A percentile compares a stretch with the other conserved stretches of the same genome.
Conservation (phyloP, 2,329 filamentous ascomycete genomes). For the Uncinocarpus reesii region DNA sequence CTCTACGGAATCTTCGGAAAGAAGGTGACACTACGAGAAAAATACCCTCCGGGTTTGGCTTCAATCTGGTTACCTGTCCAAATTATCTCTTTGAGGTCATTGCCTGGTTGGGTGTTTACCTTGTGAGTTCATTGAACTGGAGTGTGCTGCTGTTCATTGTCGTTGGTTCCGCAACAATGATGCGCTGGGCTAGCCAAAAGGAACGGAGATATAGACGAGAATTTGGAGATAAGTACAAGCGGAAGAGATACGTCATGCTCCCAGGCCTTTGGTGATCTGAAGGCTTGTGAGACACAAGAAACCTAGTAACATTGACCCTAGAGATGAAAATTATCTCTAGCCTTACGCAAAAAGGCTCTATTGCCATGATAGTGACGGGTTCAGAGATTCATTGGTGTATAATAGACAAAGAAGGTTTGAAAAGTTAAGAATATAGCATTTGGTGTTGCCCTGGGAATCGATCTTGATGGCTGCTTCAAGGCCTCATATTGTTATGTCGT, state of each 20-base stretch:
- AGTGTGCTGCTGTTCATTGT: slow-evolving; percentile 65
- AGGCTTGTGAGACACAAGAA: background rate
- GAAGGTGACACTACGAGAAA: slow-evolving; percentile 74
- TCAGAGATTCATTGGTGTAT: too few species aligned
- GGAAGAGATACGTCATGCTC: slow-evolving; percentile 76
- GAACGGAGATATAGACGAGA: slow-evolving; percentile 81
- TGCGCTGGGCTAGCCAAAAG: slow-evolving; percentile 79
- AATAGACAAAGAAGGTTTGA: too few species aligned
- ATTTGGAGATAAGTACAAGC: slow-evolving; percentile 89
- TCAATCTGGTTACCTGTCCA: slow-evolving; percentile 79
- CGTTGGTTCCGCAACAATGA: slow-evolving; percentile 70
- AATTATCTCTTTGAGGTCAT: slow-evolving; percentile 94
- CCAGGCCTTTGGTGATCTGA: slow-evolving; percentile 59
- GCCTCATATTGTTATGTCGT: too few species aligned
- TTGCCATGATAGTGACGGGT: too few species aligned
- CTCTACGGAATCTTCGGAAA: slow-evolving; percentile 65
- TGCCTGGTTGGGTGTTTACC: slow-evolving; percentile 72
- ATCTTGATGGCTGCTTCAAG: too few species aligned
- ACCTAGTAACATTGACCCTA: too few species aligned
- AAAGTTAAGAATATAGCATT: too few species aligned
- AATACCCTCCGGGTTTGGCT: slow-evolving; percentile 77
- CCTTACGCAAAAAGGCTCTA: too few species aligned
- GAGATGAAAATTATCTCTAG: too few species aligned
- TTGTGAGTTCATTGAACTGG: slow-evolving; percentile 65
- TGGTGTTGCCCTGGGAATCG: too few species aligned